Conservation (phyloP, 768 basidiomycete species). For the Boletus bicolor region DNA sequence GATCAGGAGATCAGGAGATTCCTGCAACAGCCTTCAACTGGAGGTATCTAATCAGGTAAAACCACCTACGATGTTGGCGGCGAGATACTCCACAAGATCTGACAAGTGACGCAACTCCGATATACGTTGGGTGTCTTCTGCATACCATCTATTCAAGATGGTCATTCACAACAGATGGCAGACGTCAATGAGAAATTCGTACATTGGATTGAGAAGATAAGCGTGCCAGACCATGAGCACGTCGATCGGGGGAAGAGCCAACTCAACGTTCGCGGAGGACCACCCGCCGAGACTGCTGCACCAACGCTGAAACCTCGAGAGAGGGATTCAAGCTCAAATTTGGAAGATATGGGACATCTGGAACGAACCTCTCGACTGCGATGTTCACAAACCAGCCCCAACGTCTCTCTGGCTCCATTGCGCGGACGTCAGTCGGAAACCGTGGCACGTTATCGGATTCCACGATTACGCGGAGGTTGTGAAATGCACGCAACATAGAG, state of each 20-base stretch:
- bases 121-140: slow-evolving; percentile 15
- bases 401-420: slow-evolving; percentile 26
- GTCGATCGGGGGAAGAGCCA: slow-evolving; percentile 34
- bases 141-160: slow-evolving; percentile 22
- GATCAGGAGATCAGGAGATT: slow-evolving; percentile 4
- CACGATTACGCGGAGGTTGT: slow-evolving; percentile 20
- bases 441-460: slow-evolving; percentile 12
- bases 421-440: slow-evolving; percentile 10
- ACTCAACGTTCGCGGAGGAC: neutral
- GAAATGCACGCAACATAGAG: slow-evolving; percentile 27
- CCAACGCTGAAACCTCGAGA: slow-evolving; percentile 36
- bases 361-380: slow-evolving; percentile 34
- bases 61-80: slow-evolving; percentile 10
- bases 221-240: slow-evolving; percentile 42
- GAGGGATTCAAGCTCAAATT: neutral
- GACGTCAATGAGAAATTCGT: neutral
- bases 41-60: neutral
- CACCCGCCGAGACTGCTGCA: slow-evolving; percentile 10
- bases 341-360: neutral
- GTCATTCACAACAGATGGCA: neutral
- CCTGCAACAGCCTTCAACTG: slow-evolving; percentile 2
- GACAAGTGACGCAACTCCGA: neutral
- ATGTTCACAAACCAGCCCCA: slow-evolving; percentile 40
- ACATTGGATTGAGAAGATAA: slow-evolving; percentile 39
- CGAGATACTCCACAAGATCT: slow-evolving; percentile 6